Evolutionary conservation across 352 stramenopile genomes (phyloP).

Genomic region (Pythium utonaiense): DNA sequence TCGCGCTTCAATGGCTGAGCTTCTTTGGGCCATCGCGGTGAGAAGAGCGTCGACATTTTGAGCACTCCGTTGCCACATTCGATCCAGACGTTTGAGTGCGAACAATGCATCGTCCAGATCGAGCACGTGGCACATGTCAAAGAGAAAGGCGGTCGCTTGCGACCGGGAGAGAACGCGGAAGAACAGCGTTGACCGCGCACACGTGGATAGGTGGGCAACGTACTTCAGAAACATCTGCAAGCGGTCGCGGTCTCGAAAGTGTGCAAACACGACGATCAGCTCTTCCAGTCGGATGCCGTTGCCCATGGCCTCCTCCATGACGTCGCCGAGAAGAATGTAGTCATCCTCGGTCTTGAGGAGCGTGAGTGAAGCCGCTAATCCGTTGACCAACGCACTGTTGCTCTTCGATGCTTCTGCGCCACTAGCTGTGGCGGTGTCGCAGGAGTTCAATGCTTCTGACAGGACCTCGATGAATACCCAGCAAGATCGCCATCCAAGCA

Average conservation of each 20-base stretch:
- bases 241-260: slow-evolving; percentile 34
- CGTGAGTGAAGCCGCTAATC: slow-evolving; percentile 35
- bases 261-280: slow-evolving; percentile 46
- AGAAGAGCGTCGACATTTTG: slow-evolving; percentile 25
- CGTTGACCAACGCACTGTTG: slow-evolving; percentile 32
- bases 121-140: slow-evolving; percentile 60
- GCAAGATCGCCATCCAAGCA: slow-evolving; percentile 32
- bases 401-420: background rate
- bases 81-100: slow-evolving; percentile 53
- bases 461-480: slow-evolving; percentile 59
- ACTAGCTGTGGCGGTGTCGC: background rate
- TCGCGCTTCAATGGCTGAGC: slow-evolving; percentile 25
- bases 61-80: slow-evolving; percentile 36
- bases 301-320: slow-evolving; percentile 41
- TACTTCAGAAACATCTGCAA: slow-evolving; percentile 49
- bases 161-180: slow-evolving; percentile 56
- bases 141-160: slow-evolving; percentile 47
- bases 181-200: slow-evolving; percentile 28
- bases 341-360: slow-evolving; percentile 32
- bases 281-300: slow-evolving; percentile 34
- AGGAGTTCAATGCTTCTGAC: slow-evolving; percentile 9
- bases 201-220: slow-evolving; percentile 29
- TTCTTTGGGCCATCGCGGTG: slow-evolving; percentile 6
- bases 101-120: slow-evolving; percentile 66
- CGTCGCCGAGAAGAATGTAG: slow-evolving; percentile 33